Percentiles rank a stretch among this genome's conserved stretches.
Evolutionary conservation across 371 early-diverging fungal species (phyloP).

Genomic region (Rhizopus delemar): DNA sequence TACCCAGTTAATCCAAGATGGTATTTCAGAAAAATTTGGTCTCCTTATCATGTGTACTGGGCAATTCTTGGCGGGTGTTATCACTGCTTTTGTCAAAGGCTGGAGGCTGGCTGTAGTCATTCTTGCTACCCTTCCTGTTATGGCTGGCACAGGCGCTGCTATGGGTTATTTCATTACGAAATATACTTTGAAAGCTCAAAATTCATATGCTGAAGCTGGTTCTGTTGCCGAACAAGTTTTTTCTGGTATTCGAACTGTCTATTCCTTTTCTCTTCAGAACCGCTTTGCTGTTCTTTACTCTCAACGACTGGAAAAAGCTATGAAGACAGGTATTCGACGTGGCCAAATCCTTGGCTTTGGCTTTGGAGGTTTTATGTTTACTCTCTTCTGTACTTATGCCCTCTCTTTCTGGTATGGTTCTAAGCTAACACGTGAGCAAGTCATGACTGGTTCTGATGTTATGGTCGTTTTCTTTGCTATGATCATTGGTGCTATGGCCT

Average conservation of each 20-base stretch:
- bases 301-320: constrained; percentile 54
- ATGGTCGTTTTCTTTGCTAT: constrained; percentile 72
- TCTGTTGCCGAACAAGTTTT: constrained; percentile 70
- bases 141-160: constrained; percentile 52
- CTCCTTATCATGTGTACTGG: constrained; percentile 63
- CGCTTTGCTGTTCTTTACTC: constrained; percentile 69
- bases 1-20: constrained; percentile 81
- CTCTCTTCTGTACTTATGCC: constrained; percentile 67
- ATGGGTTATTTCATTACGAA: constrained; percentile 74
- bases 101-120: constrained; percentile 85
- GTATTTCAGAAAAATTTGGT: constrained; percentile 86
- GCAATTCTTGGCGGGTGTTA: constrained; percentile 83
- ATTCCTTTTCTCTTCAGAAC: constrained; percentile 80
- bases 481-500: constrained; percentile 61
- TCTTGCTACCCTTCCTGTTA: constrained; percentile 66
- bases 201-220: constrained; percentile 51
- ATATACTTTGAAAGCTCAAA: constrained; percentile 40
- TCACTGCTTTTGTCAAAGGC: constrained; percentile 83
- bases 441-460: constrained; percentile 54
- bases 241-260: constrained; percentile 84
- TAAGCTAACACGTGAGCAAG: constrained; percentile 50
- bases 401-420: constrained; percentile 84
- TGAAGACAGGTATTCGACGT: constrained; percentile 56
- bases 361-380: constrained; percentile 65
- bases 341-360: constrained; percentile 58